Evolutionary conservation across 2,329 filamentous ascomycete genomes (phyloP).

Genomic region (Didymella arachidicola): DNA sequence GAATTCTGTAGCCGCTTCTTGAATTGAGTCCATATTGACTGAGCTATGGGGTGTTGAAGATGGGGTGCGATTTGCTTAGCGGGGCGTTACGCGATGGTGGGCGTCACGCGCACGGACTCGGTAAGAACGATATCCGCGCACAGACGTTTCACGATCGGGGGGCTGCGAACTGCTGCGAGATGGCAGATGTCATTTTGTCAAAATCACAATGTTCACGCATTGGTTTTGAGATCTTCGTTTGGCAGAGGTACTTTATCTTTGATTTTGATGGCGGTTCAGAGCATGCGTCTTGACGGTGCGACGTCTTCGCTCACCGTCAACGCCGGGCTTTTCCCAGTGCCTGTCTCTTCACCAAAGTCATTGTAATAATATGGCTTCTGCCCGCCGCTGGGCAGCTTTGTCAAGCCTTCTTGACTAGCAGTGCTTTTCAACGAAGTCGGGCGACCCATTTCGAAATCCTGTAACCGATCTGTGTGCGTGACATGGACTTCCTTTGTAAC

Average conservation of each 20-base stretch:
- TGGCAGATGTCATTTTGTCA: slow-evolving; percentile 8
- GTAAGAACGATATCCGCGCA: slow-evolving; percentile 25
- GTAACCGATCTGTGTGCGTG: slow-evolving; percentile 32
- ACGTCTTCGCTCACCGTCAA: slow-evolving; percentile 7
- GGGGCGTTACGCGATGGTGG: no score
- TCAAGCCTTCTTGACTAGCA: slow-evolving; percentile 34
- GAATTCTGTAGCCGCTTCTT: no score
- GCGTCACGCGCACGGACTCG: no score
- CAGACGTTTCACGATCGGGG: slow-evolving; percentile 11
- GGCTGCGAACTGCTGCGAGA: slow-evolving; percentile 5
- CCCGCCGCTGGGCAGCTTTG: slow-evolving; percentile 20
- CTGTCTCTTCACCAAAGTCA: slow-evolving; percentile 21
- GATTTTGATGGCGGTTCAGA: not conserved
- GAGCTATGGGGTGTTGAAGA: no score
- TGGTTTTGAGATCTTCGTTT: not conserved
- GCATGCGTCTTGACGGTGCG: not conserved
- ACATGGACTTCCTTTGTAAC: slow-evolving; percentile 47
- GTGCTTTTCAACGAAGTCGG: slow-evolving; percentile 31
- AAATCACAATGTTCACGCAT: not conserved
- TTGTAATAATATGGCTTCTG: slow-evolving; percentile 21
- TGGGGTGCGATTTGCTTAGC: no score
- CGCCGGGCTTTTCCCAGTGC: slow-evolving; percentile 6
- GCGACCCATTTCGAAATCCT: slow-evolving; percentile 31
- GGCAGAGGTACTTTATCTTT: not conserved
- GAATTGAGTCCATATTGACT: no score